Evolutionary conservation across 768 basidiomycete species (phyloP), one percentile per base, ranked within the genome.

Genomic region (Termitomyces sp.): DNA sequence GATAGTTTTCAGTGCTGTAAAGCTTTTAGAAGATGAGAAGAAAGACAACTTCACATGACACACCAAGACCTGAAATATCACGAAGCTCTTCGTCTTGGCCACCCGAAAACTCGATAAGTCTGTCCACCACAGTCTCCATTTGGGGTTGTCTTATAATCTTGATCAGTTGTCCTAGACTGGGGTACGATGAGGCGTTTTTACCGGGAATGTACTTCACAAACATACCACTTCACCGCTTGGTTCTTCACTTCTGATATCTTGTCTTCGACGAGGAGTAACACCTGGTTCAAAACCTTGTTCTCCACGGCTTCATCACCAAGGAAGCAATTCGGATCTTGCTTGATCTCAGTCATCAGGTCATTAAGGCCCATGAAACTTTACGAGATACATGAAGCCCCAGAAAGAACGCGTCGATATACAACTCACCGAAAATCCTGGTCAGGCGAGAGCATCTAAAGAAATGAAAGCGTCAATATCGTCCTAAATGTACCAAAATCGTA

Each of bases 181-280:
- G 59, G 9, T 32, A 54, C 44, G 19, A 56, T 62, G 50, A 58
- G 21, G 28, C n/a, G 25, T n/a, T n/a, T 23, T 23, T 37, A 43
- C 47, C 23, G 30, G 23, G 35, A 39, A 35, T 3, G 35, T 45
- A 21, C 1, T 25, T 34, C 8, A 21, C 17, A 34, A 21, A 68
- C 81, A 52, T 63, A 91, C 96, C 94, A 95, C 76, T 95, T 94
- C 11, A 97, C 96, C 2, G 94, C 93, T 69, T 92, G 89, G 66
- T 97, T 97, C 78, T 98, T 98, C 61, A 98, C 97, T 76, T 99
- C 97, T 8, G 94, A 94, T 63, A 95, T 98, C 72, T 88, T 89
- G 74, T 99, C 97, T 67, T 91, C 89, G 5, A 98, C 88, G 19
- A 98, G 81, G 34, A 83, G 77, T 42, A 98, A 77, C 1, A 98